Conservation (phyloP, 306 rosid species). For the Dicorynia guianensis region DNA sequence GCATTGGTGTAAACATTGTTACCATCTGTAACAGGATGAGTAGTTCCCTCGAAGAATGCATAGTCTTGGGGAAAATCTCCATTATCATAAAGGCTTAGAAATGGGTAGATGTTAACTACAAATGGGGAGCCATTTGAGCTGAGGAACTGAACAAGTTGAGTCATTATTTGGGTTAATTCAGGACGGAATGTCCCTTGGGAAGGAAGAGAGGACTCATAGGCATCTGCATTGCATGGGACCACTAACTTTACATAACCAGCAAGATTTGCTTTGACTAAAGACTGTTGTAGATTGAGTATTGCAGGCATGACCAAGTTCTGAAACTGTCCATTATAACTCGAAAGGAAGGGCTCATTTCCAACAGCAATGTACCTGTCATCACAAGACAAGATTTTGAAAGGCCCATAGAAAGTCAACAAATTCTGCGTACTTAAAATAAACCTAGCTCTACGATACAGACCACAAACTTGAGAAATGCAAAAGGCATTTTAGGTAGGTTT, state of each 20-base stretch:
- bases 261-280: slow-evolving; percentile 66
- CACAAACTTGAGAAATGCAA: neutral
- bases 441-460: neutral
- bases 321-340: slow-evolving; percentile 63
- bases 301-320: slow-evolving; percentile 67
- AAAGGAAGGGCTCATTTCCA: slow-evolving; percentile 76
- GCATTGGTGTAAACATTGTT: slow-evolving; percentile 65
- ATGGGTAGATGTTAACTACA: slow-evolving; percentile 74
- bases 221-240: slow-evolving; percentile 81
- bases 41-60: slow-evolving; percentile 74
- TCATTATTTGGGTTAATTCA: slow-evolving; percentile 59
- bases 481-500: neutral
- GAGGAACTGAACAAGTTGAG: slow-evolving; percentile 64
- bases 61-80: slow-evolving; percentile 74
- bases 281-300: slow-evolving; percentile 67
- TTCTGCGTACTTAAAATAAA: neutral
- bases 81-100: slow-evolving; percentile 68
- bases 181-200: slow-evolving; percentile 76
- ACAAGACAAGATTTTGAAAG: slow-evolving; percentile 16
- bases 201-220: slow-evolving; percentile 70
- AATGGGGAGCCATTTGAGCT: slow-evolving; percentile 74
- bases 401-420: neutral
- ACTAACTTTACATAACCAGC: slow-evolving; percentile 70
- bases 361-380: slow-evolving; percentile 68
- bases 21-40: slow-evolving; percentile 68